These are phyloP conservation scores for Penicillium paxilli DNA, from an alignment of 495 filamentous ascomycete genomes.

Conservation along the genomic window DNA sequence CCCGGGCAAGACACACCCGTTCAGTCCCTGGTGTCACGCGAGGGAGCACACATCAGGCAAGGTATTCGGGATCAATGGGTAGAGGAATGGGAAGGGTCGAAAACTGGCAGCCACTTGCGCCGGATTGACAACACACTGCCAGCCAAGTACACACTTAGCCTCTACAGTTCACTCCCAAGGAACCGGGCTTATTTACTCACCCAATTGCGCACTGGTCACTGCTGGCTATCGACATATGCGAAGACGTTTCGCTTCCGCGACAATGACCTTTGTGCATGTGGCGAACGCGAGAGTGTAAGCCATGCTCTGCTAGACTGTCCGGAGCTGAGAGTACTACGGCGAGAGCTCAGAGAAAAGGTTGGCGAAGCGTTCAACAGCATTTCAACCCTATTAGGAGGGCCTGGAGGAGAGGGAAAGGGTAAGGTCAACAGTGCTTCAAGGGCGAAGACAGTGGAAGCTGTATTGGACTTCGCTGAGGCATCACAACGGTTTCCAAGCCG, in stretches of 20 bases:
- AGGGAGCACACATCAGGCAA: conserved; percentile 3
- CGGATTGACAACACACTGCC: conserved; percentile 11
- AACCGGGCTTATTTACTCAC: conserved; percentile 4
- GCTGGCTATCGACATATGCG: conserved; percentile 5
- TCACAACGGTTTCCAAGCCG: background rate
- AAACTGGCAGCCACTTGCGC: conserved; percentile 1
- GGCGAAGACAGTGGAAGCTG: background rate
- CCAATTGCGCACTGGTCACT: conserved; percentile 3
- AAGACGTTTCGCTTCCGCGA: conserved; percentile 1
- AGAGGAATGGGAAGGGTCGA: conserved; percentile 13
- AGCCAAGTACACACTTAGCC: conserved; percentile 5
- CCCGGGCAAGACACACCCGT: conserved; percentile 18
- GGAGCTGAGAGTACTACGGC: background rate
- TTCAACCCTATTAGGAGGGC: background rate
- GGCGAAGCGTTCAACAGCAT: background rate
- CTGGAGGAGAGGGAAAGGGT: background rate
- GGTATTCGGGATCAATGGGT: conserved; percentile 11
- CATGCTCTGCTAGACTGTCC: background rate
- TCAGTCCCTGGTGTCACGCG: conserved; percentile 14
- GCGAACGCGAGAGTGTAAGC: background rate
- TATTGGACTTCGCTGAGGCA: background rate
- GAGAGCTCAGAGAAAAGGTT: background rate
- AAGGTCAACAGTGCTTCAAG: background rate
- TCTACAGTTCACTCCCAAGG: conserved; percentile 3
- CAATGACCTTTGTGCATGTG: background rate